These are phyloP conservation scores for Bryum argenteum DNA, from an alignment of 225 moss, liverwort and hornwort genomes.

Conservation along the genomic window DNA sequence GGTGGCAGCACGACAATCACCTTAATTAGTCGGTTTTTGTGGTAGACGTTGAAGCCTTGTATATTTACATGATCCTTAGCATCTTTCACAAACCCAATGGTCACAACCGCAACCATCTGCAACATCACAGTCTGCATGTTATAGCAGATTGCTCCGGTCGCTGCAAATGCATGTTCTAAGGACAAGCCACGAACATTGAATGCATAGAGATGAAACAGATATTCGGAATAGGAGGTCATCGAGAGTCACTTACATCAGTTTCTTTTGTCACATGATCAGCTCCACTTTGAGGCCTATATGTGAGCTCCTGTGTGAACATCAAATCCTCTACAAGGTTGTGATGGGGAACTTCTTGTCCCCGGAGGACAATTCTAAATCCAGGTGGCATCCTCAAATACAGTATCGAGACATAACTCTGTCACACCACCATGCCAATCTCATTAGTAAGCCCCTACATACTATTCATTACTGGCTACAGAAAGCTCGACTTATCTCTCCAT, in stretches of 20 bases:
- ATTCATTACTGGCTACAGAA: neutral
- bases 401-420: conserved; percentile 77
- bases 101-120: conserved; percentile 67
- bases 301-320: conserved; percentile 70
- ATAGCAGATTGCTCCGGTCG: neutral
- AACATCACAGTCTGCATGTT: neutral
- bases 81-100: conserved; percentile 85
- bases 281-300: conserved; percentile 78
- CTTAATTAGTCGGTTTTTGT: conserved; percentile 87
- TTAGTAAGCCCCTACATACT: neutral
- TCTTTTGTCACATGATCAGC: conserved; percentile 46
- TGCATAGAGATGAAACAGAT: neutral
- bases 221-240: neutral
- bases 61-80: conserved; percentile 78
- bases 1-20: conserved; percentile 18
- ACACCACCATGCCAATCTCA: conserved; percentile 12
- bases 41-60: conserved; percentile 90
- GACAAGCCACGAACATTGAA: neutral
- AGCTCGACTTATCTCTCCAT: neutral
- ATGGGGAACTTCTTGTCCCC: conserved; percentile 74
- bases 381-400: conserved; percentile 72
- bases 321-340: conserved; percentile 72
- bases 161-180: neutral
- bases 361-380: conserved; percentile 66
- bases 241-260: conserved; percentile 54